Base-by-base conservation (phyloP, 192 early-diverging fungal genomes). In the Phycomyces blakesleeanus region DNA sequence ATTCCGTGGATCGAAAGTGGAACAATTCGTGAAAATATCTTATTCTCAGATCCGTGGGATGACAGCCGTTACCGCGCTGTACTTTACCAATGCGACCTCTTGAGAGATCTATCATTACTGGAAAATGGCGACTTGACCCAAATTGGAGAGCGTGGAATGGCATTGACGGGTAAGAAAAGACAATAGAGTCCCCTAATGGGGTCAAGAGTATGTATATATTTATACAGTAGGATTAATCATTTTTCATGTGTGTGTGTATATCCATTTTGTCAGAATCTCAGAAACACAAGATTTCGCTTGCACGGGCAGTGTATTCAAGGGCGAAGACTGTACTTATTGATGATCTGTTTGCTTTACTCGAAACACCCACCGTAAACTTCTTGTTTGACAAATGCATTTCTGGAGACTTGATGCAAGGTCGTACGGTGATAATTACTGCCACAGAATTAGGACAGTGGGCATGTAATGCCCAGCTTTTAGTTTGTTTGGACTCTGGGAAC, bases 341-440 rank as follows among this genome's bases (percentile, higher is more conserved):
- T 57, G 93, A 97, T 65, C 87, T 87, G 6, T 76, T 97, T 9
- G 78, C 75, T 20, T 77, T 79, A 12, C 76, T 89, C 0, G 85
- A 85, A 42, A 72, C 74, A 9, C 73, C 70, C 16, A 75, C 76
- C 0, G 78, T 80, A 5, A 60, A 59, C 11, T 74, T 72, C 20
- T 74, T 87, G 7, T 87, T 80, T 51, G 71, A 69, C 22, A 72
- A 80, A 15, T 83, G 78, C 50, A 69, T 78, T 57, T 68, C 81
- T 7, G 81, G 81, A 27, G 82, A 83, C 14, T 71, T 93, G 21
- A 81, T 97, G 80, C 70, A 70, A 11, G 85, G 81, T 37, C 81
- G 92, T 6, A 98, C 94, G 0, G 64, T 87, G n/a, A 67, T 98
- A 10, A 76, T 95, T 0, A 91, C 93, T 11, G 87, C 92, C 1